phyloP scores from a whole-genome alignment of 2,329 filamentous ascomycete species.

The Samsoniella hepiali region DNA sequence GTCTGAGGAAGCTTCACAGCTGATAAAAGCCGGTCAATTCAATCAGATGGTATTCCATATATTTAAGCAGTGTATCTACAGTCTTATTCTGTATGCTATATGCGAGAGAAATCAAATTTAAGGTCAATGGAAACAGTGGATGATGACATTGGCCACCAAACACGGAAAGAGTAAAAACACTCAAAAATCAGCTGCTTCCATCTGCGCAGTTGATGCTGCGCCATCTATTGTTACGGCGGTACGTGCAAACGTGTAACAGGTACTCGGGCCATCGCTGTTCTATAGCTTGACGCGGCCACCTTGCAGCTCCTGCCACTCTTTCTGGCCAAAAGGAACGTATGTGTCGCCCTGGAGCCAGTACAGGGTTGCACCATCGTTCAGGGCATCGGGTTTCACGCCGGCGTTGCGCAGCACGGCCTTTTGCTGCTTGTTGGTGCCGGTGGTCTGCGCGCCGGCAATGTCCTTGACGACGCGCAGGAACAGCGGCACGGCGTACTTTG shows the following conservation, averaged over 20 bases:
- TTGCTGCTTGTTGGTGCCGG: constrained; percentile 87
- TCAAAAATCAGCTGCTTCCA: not conserved
- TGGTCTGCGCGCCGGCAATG: constrained; percentile 56
- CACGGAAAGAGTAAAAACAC: not conserved
- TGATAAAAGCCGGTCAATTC: not conserved
- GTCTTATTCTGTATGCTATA: not conserved
- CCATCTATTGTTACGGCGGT: not conserved
- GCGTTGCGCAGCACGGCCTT: constrained; percentile 70
- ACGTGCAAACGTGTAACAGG: too few relatives aligned
- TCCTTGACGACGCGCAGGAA: constrained; percentile 68
- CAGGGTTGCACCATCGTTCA: constrained; percentile 39
- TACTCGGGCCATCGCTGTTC: not conserved
- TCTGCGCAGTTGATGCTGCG: not conserved
- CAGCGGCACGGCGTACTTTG: constrained; percentile 71
- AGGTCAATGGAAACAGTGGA: not conserved
- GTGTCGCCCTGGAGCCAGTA: constrained; percentile 64
- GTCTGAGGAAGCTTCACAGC: constrained; percentile 14
- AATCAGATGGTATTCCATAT: not conserved
- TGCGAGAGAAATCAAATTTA: not conserved
- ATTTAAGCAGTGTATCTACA: not conserved
- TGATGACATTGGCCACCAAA: not conserved
- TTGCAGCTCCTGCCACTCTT: constrained; percentile 67
- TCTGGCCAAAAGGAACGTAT: constrained; percentile 65
- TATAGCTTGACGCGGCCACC: constrained; percentile 69
- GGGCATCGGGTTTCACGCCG: constrained; percentile 62